Base-by-base conservation (phyloP, 176 grass and related monocot genomes). In the Zizania latifolia region DNA sequence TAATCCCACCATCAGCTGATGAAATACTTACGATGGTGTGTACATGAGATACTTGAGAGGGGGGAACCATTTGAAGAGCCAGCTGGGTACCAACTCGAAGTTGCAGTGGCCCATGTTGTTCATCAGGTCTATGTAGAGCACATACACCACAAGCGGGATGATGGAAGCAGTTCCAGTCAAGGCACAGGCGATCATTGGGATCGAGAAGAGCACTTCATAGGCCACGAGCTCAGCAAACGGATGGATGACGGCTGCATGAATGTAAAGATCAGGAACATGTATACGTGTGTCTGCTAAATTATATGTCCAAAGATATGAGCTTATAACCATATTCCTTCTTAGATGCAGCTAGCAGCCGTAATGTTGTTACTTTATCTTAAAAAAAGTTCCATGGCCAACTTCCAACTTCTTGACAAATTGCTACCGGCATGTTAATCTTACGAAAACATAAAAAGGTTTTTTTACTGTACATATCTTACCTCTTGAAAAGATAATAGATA, bases 61-160 rank as follows among this genome's bases (percentile, higher is more conserved):
- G 0, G 89, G 89, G 37, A 92, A 92, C 36, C 50, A 75, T 30
- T 4, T 41, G 48, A 92, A 92, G 5, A 92, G 30, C 82, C 78
- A 88, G 31, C 59, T 80, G 2, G 89, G 89, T 41, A 92, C 82
- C 48, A 92, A 44, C 68, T 92, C 89, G 40, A 92, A 92, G 55
- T 92, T 92, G 75, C 89, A 92, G 38, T 92, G 89, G 0, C 89
- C 89, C 86, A 92, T 80, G 67, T 92, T 92, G 74, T 92, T 92
- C 90, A 92, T 92, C 60, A 92, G 76, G 34, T 92, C 90, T 41
- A 88, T 75, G 62, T 88, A 92, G 32, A 30, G 54, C 15, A 88
- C 22, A 34, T 88, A 92, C 7, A 63, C 32, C 15, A 83, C 2
- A 13, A 73, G 15, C 3, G 28, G 10, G 1, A 80, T 1, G 21